Evolutionary conservation across 208 protist genomes (phyloP).

Genomic region (Trypanosoma caninum): DNA sequence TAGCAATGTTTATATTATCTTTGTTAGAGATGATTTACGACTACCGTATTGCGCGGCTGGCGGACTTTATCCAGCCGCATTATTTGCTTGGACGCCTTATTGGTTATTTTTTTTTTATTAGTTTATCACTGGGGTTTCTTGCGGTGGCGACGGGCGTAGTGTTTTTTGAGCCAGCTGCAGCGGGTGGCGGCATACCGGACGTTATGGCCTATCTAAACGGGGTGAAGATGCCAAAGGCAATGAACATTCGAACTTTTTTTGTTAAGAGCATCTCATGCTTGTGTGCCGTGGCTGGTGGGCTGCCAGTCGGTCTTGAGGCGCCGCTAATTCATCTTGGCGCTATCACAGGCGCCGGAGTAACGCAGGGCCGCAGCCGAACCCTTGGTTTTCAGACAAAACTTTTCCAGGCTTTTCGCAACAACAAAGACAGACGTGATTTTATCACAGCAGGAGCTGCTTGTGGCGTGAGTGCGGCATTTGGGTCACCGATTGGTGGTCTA

Average conservation of each 20-base stretch:
- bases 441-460: constrained; percentile 93
- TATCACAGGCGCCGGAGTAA: constrained; percentile 92
- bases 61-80: constrained; percentile 32
- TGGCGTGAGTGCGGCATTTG: constrained; percentile 95
- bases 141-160: constrained; percentile 56
- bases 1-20: constrained; percentile 71
- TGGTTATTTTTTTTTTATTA: constrained; percentile 52
- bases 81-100: constrained; percentile 27
- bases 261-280: constrained; percentile 85
- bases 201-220: constrained; percentile 94
- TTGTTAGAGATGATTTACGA: constrained; percentile 59
- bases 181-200: constrained; percentile 86
- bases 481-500: constrained; percentile 93
- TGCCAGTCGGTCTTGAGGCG: constrained; percentile 93
- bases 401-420: constrained; percentile 84
- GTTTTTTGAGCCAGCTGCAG: constrained; percentile 80
- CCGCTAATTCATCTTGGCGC: constrained; percentile 96
- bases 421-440: constrained; percentile 93
- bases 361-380: constrained; percentile 85
- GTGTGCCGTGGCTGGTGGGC: constrained; percentile 84
- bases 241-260: constrained; percentile 85
- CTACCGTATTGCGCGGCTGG: constrained; percentile 42
- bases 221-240: constrained; percentile 84
- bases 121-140: constrained; percentile 44
- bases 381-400: constrained; percentile 74